phyloP scores from a whole-genome alignment of 352 stramenopile species.

The Achlya hypogyna region DNA sequence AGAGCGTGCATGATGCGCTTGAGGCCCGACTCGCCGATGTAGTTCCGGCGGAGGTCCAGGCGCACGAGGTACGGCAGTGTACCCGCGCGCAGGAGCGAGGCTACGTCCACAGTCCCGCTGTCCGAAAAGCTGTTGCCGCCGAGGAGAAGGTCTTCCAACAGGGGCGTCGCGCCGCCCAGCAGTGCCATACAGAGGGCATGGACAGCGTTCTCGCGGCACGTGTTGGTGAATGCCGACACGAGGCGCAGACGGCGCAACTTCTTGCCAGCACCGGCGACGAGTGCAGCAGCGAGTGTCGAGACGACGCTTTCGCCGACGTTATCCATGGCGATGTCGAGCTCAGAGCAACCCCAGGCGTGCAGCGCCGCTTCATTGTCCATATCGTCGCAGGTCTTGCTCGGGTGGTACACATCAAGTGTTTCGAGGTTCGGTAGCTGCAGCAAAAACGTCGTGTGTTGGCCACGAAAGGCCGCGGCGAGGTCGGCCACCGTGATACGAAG shows the following conservation, averaged over 20 bases:
- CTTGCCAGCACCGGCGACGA: slow-evolving; percentile 47
- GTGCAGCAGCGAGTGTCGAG: slow-evolving; percentile 50
- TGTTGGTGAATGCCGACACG: slow-evolving; percentile 74
- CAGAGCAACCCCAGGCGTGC: slow-evolving; percentile 65
- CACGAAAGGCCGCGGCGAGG: slow-evolving; percentile 37
- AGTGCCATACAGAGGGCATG: slow-evolving; percentile 55
- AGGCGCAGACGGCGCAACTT: slow-evolving; percentile 48
- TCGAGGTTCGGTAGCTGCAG: slow-evolving; percentile 52
- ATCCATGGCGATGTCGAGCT: slow-evolving; percentile 70
- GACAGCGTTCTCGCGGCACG: slow-evolving; percentile 56
- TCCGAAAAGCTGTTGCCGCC: slow-evolving; percentile 72
- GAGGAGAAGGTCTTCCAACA: slow-evolving; percentile 54
- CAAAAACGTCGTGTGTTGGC: slow-evolving; percentile 32
- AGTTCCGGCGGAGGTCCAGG: slow-evolving; percentile 71
- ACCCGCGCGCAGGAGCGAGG: slow-evolving; percentile 52
- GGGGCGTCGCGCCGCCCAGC: slow-evolving; percentile 49
- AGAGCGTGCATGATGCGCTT: slow-evolving; percentile 64
- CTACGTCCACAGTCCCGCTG: slow-evolving; percentile 60
- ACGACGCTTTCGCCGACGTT: slow-evolving; percentile 62
- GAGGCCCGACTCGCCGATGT: slow-evolving; percentile 65
- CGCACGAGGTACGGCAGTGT: slow-evolving; percentile 55
- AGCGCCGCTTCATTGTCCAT: slow-evolving; percentile 40
- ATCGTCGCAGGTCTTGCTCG: slow-evolving; percentile 46
- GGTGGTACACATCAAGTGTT: slow-evolving; percentile 45
- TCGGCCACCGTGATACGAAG: slow-evolving; percentile 45